Percentiles rank a stretch among this genome's conserved stretches.
phyloP scores from a whole-genome alignment of 192 early-diverging fungal genomes.

The Mortierella hygrophila region DNA sequence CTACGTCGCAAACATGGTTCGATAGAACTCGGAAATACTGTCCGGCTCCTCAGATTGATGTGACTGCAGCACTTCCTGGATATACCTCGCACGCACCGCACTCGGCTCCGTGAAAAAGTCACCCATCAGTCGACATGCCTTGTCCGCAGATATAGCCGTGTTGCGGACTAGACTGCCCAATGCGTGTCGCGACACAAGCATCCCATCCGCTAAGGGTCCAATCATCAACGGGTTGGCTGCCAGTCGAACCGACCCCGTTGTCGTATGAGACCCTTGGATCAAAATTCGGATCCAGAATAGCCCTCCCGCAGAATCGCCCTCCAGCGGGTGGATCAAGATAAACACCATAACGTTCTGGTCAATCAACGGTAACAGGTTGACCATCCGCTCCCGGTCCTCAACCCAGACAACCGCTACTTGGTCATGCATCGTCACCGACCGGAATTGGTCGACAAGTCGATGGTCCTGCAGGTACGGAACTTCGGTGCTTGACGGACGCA shows the following conservation, averaged over 20 bases:
- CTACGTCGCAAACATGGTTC: slow-evolving; percentile 47
- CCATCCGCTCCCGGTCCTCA: slow-evolving; percentile 69
- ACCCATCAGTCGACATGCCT: slow-evolving; percentile 64
- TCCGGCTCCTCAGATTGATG: slow-evolving; percentile 42
- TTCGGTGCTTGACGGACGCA: slow-evolving; percentile 39
- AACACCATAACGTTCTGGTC: slow-evolving; percentile 68
- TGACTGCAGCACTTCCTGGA: slow-evolving; percentile 44
- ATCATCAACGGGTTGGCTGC: slow-evolving; percentile 69
- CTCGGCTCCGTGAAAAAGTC: slow-evolving; percentile 58
- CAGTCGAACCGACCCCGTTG: slow-evolving; percentile 42
- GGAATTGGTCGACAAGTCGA: slow-evolving; percentile 59
- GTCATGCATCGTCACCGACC: slow-evolving; percentile 65
- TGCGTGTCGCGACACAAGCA: slow-evolving; percentile 75
- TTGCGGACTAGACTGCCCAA: slow-evolving; percentile 77
- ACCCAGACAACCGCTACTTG: slow-evolving; percentile 81
- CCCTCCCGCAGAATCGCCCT: slow-evolving; percentile 63
- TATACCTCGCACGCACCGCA: slow-evolving; percentile 41
- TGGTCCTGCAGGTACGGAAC: slow-evolving; percentile 44
- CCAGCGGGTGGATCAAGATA: slow-evolving; percentile 79
- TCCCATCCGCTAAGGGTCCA: slow-evolving; percentile 82
- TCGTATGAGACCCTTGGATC: slow-evolving; percentile 46
- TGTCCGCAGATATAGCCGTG: slow-evolving; percentile 77
- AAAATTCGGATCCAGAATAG: slow-evolving; percentile 79
- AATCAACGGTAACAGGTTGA: slow-evolving; percentile 32
- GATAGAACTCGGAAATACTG: slow-evolving; percentile 35